Evolutionary conservation across 1,284 basidiomycete genomes (phyloP).

Genomic region (Ceratobasidium theobromae): DNA sequence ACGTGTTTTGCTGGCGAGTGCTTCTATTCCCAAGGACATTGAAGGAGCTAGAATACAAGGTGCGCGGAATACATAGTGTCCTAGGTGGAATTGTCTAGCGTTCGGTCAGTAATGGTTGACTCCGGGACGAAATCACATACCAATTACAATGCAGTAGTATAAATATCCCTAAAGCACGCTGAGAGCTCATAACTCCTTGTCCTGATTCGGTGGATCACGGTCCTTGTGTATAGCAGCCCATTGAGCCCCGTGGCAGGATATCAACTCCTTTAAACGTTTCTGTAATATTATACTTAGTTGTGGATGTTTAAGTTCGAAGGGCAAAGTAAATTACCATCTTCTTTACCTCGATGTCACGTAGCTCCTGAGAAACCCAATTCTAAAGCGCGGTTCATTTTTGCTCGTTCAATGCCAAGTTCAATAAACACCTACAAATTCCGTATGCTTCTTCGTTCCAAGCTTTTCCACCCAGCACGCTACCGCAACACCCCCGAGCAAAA

Average conservation of each 20-base stretch:
- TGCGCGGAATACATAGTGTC: not conserved
- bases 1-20: not conserved
- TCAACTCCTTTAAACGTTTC: not conserved
- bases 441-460: conserved; percentile 1
- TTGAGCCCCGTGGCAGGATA: not conserved
- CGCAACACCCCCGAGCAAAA: conserved; percentile 4
- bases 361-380: not conserved
- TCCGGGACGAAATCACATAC: not conserved
- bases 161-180: not conserved
- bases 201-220: not conserved
- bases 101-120: not conserved
- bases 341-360: not conserved
- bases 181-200: not conserved
- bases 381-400: not conserved
- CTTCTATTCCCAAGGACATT: not conserved
- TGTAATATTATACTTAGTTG: not conserved
- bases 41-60: not conserved
- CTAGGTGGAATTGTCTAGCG: not conserved
- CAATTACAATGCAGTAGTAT: not conserved
- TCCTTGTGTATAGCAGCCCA: conserved; percentile 22
- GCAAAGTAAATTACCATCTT: not conserved
- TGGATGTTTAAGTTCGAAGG: not conserved
- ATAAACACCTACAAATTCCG: not conserved
- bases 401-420: not conserved
- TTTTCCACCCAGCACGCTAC: conserved; percentile 21